Evolutionary conservation across 1,284 basidiomycete species (phyloP).

Genomic region (Ganoderma resinaceum): DNA sequence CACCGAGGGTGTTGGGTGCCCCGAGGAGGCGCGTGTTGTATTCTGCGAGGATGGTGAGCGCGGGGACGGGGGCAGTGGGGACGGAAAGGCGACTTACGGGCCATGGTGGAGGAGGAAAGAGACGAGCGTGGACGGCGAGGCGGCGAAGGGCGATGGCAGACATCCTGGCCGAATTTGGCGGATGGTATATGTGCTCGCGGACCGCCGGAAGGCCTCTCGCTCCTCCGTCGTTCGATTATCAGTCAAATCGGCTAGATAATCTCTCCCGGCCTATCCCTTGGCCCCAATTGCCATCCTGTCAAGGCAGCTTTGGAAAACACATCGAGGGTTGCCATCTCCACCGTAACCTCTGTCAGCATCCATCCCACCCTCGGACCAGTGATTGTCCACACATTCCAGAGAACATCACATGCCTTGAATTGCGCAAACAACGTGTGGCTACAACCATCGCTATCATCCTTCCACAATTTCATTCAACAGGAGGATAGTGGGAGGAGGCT

Average conservation of each 20-base stretch:
- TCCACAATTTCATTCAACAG: not conserved
- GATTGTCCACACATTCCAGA: not conserved
- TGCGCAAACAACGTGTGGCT: not conserved
- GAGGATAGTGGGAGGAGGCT: not conserved
- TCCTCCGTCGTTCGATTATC: constrained; percentile 21
- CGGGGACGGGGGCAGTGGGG: constrained; percentile 8
- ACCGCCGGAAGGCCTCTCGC: constrained; percentile 1
- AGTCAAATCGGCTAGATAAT: constrained; percentile 29
- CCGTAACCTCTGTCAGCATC: not conserved
- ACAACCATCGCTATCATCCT: not conserved
- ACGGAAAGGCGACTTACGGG: constrained; percentile 53
- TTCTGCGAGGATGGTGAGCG: constrained; percentile 49
- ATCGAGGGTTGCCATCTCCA: not conserved
- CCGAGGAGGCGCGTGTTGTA: constrained; percentile 84
- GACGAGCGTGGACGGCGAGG: constrained; percentile 65
- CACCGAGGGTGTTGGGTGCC: constrained; percentile 93
- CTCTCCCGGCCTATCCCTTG: constrained; percentile 13
- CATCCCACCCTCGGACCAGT: constrained; percentile 1
- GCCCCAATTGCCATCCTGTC: constrained; percentile 12
- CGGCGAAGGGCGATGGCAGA: constrained; percentile 46
- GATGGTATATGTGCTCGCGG: constrained; percentile 15
- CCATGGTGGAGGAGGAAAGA: constrained; percentile 63
- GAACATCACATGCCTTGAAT: constrained; percentile 3
- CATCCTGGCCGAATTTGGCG: constrained; percentile 32
- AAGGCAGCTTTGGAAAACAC: not conserved